Evolutionary conservation across 2,329 filamentous ascomycete genomes (phyloP).

Genomic region (Trichocomaceae sp.): DNA sequence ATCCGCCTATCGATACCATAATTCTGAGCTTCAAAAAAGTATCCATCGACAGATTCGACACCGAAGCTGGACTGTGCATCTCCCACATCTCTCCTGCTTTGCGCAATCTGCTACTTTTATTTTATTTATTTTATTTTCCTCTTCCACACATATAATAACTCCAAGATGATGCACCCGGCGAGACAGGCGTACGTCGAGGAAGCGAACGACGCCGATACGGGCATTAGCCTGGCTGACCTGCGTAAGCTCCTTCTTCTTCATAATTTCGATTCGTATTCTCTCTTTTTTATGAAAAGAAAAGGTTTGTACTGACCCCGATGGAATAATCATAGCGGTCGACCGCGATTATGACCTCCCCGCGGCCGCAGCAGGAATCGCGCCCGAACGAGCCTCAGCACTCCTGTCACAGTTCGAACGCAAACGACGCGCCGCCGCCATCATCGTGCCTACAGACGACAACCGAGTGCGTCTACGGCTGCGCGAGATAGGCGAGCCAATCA

Average conservation of each 20-base stretch:
- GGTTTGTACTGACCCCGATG: too few relatives aligned
- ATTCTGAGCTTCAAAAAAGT: constrained; percentile 4
- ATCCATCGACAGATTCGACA: not conserved
- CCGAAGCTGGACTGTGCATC: not conserved
- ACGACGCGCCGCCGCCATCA: constrained; percentile 76
- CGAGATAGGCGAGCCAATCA: constrained; percentile 87
- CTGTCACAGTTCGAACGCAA: constrained; percentile 87
- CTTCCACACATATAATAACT: not conserved
- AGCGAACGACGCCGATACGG: constrained; percentile 49
- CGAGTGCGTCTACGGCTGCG: constrained; percentile 74
- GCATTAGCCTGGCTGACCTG: constrained; percentile 57
- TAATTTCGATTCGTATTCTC: too few relatives aligned
- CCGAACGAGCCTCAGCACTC: constrained; percentile 78
- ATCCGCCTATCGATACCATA: constrained; percentile 1
- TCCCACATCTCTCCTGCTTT: not conserved
- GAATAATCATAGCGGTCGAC: constrained; percentile 56
- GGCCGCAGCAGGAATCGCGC: constrained; percentile 57
- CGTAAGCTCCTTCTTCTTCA: constrained; percentile 43
- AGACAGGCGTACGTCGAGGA: constrained; percentile 94
- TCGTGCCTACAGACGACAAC: constrained; percentile 88
- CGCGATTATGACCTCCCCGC: constrained; percentile 77
- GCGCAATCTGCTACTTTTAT: not conserved
- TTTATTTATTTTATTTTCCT: not conserved
- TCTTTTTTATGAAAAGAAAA: too few relatives aligned
- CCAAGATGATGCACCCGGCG: constrained; percentile 68